Percentiles rank a stretch among this genome's conserved stretches.
phyloP scores from a whole-genome alignment of 139 green algal species.

The Eudorina sp. region DNA sequence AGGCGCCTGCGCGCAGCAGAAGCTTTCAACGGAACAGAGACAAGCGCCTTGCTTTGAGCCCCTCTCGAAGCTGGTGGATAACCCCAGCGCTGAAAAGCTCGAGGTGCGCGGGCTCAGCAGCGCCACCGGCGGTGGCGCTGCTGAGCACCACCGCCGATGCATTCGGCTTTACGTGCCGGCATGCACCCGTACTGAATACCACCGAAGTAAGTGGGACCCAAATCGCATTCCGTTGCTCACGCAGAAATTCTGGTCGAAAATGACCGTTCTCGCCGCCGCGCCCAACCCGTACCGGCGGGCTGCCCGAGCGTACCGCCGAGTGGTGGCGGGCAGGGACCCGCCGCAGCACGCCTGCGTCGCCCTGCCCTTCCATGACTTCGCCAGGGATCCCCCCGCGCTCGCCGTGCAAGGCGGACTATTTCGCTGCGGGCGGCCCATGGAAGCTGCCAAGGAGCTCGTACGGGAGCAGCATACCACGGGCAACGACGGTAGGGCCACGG shows the following conservation, averaged over 20 bases:
- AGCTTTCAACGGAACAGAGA: neutral
- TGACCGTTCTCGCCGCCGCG: neutral
- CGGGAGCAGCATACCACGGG: too few species aligned
- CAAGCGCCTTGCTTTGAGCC: slow-evolving; percentile 1
- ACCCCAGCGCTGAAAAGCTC: neutral
- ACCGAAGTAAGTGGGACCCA: too few species aligned
- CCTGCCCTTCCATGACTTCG: neutral
- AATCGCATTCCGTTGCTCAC: too few species aligned
- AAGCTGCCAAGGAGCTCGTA: neutral
- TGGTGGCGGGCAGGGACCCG: neutral
- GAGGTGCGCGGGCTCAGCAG: neutral
- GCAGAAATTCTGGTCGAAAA: neutral
- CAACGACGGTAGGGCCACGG: too few species aligned
- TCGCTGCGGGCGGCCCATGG: neutral
- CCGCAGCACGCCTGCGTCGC: neutral
- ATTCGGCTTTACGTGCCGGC: too few species aligned
- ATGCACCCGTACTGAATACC: too few species aligned
- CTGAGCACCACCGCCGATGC: too few species aligned
- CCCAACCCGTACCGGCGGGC: neutral
- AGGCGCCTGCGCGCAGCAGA: neutral
- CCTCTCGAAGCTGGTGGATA: neutral
- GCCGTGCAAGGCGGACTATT: slow-evolving; percentile 19
- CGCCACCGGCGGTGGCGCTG: too few species aligned
- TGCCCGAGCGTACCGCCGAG: neutral
- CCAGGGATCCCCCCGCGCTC: slow-evolving; percentile 1